Evolutionary conservation across 176 grass and related monocot species (phyloP).

Genomic region (Hordeum vulgare): MorexV3_pseudomolecules_assembly NC_058519.1:621961141-621961640

Average conservation of each 20-base stretch:
- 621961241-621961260: conserved; percentile 15
- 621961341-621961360: background rate
- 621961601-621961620: background rate
- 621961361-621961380: conserved; percentile 5
- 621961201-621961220: background rate
- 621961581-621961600: background rate
- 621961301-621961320: background rate
- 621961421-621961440: background rate
- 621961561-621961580: conserved; percentile 24
- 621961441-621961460: conserved; percentile 34
- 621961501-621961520: conserved; percentile 57
- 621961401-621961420: background rate
- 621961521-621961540: conserved; percentile 69
- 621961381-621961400: background rate
- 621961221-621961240: conserved; percentile 14
- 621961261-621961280: background rate
- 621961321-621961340: background rate
- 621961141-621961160: conserved; percentile 14
- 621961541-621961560: conserved; percentile 51
- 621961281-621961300: background rate
- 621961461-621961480: conserved; percentile 49
- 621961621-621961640: background rate
- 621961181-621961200: conserved; percentile 9
- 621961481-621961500: conserved; percentile 62
- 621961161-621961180: conserved; percentile 14